Percentiles rank a stretch among this genome's conserved stretches.
These are phyloP conservation scores for Tolypocladium endophyticum DNA, from an alignment of 2,329 filamentous ascomycete genomes.

Conservation along the genomic window DNA sequence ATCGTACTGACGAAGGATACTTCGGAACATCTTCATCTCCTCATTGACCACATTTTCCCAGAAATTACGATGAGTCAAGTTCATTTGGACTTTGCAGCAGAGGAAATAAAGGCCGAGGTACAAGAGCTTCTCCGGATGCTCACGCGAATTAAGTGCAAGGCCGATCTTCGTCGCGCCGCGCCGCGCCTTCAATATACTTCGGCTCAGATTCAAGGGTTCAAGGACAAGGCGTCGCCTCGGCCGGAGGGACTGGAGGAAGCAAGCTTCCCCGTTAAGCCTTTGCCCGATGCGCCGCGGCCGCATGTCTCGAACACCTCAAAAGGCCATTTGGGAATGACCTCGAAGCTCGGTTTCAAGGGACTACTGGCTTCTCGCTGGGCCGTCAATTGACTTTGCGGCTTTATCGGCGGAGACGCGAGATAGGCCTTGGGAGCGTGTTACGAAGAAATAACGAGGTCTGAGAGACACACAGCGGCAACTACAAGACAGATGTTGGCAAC, in stretches of 20 bases:
- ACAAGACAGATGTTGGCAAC: no score
- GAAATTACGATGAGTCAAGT: slow-evolving; percentile 10
- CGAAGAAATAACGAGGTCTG: no score
- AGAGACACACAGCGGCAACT: no score
- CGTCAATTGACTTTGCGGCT: no score
- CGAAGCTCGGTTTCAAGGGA: no score
- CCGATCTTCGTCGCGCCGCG: background rate
- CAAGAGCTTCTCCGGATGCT: slow-evolving; percentile 12
- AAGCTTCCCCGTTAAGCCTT: background rate
- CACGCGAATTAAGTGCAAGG: slow-evolving; percentile 11
- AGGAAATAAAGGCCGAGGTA: slow-evolving; percentile 12
- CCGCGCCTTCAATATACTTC: background rate
- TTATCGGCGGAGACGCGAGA: no score
- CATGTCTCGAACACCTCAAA: no score
- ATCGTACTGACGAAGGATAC: slow-evolving; percentile 3
- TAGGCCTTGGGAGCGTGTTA: no score
- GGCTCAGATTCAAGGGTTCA: background rate
- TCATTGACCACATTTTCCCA: slow-evolving; percentile 8
- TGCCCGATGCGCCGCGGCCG: no score
- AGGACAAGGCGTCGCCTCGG: background rate
- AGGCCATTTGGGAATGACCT: no score
- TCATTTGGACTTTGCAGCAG: slow-evolving; percentile 10
- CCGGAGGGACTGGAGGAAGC: background rate
- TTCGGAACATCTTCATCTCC: slow-evolving; percentile 6
- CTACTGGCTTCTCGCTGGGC: no score